Evolutionary conservation across 2,329 filamentous ascomycete genomes (phyloP), one percentile per base, ranked within the genome.

Genomic region (Huntiella abstrusa): DNA sequence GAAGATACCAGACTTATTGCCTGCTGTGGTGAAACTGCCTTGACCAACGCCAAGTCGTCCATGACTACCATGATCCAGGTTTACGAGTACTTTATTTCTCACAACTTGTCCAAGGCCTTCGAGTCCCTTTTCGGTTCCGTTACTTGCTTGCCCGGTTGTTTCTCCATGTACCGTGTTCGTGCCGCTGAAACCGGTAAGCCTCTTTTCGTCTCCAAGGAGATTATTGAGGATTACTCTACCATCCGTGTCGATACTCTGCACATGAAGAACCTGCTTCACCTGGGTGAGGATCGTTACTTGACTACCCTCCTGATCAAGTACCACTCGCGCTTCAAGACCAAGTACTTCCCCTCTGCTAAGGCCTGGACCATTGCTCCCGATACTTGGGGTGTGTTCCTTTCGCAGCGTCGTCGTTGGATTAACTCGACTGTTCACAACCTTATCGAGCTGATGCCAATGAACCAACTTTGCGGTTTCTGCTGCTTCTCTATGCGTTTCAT

Each of bases 401-500:
- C 91, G 19, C 91, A 98, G 65, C 85, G 91, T 70, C 88, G 91
- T 69, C 83, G 91, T 60, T 98, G 91, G 91, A 98, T 98, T 64
- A 98, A 98, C 70, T 95, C 87, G 48, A 98, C 91, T 0, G 84
- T 98, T 44, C 91, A 98, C 71, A 98, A 98, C 62, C 70, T 98
- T 52, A 83, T 92, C 52, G 91, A 98, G 61, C 79, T 98, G 51
- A 88, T 96, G 52, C 87, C 88, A 4, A 70, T 98, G 62, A 77
- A 82, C 51, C 83, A 96, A 60, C 81, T 98, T 43, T 98, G 91
- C 62, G 91, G 91, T 65, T 98, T 98, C 79, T 98, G 91, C 71
- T 98, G 91, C 66, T 98, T 98, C 70, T 92, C 83, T 63, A 98
- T 98, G 91, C 81, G 91, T 56, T 98, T 98, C 63, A 75, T 98